Evolutionary conservation across 2,329 filamentous ascomycete genomes (phyloP).

Genomic region (Neopestalotiopsis clavispora): DNA sequence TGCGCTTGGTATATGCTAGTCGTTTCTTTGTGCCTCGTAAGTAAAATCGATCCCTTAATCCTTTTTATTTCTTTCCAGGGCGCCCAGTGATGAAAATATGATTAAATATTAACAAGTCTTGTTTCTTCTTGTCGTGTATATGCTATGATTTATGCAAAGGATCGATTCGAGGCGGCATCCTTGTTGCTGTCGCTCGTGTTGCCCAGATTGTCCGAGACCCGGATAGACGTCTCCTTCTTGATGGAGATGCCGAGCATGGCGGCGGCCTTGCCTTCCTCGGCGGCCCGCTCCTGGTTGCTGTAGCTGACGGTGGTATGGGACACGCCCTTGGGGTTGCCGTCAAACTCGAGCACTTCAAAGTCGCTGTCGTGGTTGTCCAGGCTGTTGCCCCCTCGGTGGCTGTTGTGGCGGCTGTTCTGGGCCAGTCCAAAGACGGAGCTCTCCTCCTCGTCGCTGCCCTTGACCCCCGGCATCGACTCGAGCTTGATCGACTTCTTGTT

Average conservation of each 20-base stretch:
- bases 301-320: background rate
- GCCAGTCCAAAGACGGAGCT: background rate
- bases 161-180: background rate
- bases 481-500: conserved; percentile 14
- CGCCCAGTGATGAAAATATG: background rate
- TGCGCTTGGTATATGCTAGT: background rate
- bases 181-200: background rate
- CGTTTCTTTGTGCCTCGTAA: background rate
- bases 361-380: background rate
- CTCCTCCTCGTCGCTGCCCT: background rate
- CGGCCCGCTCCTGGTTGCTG: background rate
- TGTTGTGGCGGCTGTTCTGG: background rate
- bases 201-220: background rate
- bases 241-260: background rate
- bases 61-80: background rate
- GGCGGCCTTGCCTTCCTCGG: background rate
- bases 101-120: background rate
- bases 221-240: background rate
- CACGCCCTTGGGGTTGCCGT: background rate
- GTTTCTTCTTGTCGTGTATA: background rate
- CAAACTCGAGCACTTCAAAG: background rate
- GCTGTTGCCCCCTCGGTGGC: background rate
- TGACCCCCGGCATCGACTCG: background rate
- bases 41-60: too few relatives aligned
- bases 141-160: background rate